Conservation (phyloP, 2,329 filamentous ascomycete genomes). For the Nothophaeocryptopus gaeumannii region DNA sequence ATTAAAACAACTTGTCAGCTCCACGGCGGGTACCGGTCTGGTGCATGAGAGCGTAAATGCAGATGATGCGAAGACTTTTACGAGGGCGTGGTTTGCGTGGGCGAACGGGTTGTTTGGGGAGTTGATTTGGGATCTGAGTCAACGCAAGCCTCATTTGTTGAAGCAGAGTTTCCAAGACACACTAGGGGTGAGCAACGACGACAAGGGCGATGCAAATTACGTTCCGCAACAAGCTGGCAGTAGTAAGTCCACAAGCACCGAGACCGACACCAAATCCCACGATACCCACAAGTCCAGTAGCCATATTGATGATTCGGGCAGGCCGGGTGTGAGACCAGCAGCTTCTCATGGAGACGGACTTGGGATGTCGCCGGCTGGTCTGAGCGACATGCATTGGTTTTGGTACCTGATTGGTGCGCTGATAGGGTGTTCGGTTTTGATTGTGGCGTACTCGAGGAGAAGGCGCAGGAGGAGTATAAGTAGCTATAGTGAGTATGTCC, state of each 20-base stretch:
- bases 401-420: conserved; percentile 1
- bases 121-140: conserved; percentile 19
- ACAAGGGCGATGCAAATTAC: conserved; percentile 11
- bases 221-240: conserved; percentile 4
- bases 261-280: background rate
- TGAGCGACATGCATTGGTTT: conserved; percentile 9
- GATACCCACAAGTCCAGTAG: background rate
- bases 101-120: conserved; percentile 35
- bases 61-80: conserved; percentile 44
- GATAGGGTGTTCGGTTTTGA: background rate
- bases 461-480: no score
- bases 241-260: background rate
- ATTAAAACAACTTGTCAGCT: conserved; percentile 43
- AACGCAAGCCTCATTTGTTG: conserved; percentile 20
- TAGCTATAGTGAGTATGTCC: no score
- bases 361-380: background rate
- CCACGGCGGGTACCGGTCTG: conserved; percentile 45
- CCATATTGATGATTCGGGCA: background rate
- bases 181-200: conserved; percentile 4
- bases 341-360: conserved; percentile 4
- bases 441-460: no score
- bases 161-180: conserved; percentile 9
- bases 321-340: conserved; percentile 1
- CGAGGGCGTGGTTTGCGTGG: conserved; percentile 50
- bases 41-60: conserved; percentile 50